Evolutionary conservation across 2,329 filamentous ascomycete genomes (phyloP), one percentile per base, ranked within the genome.

Genomic region (Fusarium longipes): DNA sequence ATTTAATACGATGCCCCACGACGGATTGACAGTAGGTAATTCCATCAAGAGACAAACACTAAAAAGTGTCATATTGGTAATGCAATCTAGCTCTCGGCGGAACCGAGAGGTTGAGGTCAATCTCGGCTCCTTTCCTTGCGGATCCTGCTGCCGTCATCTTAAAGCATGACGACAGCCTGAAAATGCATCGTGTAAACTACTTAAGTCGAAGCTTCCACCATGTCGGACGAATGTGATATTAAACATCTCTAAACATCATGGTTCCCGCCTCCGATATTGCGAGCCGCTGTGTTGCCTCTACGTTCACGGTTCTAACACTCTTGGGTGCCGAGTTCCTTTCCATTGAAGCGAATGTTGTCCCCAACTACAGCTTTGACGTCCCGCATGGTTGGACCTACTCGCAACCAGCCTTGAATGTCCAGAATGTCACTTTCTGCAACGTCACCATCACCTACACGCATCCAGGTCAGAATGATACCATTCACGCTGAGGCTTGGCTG

Each of bases 321-420:
- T 8, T 48, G 5, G 45, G 45, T 5, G 45, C 32, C 11, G 20
- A 48, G 9, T 36, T 48, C 11, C 32, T 48, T 14, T 56, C 52
- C 3, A 33, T 65, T 4, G 57, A 65, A 22, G 57, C 62, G 3
- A 57, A 43, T 27, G 24, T 57, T 22, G 62, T 65, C 6, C 48
- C 45, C 27, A 8, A 62, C 36, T 65, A 65, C n/a, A 62, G 48
- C 27, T 65, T 65, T 25, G 27, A 57, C 5, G 52, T 62, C 15
- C 62, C 62, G 5, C 38, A 39, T 0, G 62, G 57, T 20, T 65
- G 57, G 57, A 54, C 57, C 1, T 65, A 62, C 43, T 65, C 62
- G 2, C 63, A 66, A 22, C 59, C 45, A 27, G 22, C 15, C 11
- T 12, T 36, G 10, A 36, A 12, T 14, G 45, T 27, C 7, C 22